phyloP scores from a whole-genome alignment of 2,329 filamentous ascomycete species.

The Coleophoma cylindrospora region DNA sequence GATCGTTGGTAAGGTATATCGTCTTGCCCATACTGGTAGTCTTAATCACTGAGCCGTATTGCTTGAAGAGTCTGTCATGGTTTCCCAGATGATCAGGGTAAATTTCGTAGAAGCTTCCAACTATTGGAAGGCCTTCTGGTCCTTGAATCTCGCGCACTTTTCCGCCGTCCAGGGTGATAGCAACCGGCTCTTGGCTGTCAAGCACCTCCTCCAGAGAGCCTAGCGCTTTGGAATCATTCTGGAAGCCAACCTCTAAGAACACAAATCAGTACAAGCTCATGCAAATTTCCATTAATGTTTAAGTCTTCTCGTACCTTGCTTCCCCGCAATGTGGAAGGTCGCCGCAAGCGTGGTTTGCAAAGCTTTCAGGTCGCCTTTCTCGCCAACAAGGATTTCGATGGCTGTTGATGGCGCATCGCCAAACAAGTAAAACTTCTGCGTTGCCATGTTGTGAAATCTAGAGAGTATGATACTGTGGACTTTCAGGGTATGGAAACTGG shows the following conservation, averaged over 20 bases:
- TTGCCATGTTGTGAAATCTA: neutral
- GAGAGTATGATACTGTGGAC: neutral
- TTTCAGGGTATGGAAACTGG: no score
- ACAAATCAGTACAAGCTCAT: neutral
- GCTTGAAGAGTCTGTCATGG: conserved; percentile 32
- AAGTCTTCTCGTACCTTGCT: neutral
- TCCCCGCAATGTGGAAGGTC: conserved; percentile 3
- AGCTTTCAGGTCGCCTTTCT: neutral
- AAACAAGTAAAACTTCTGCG: conserved; percentile 4
- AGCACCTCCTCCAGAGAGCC: conserved; percentile 1
- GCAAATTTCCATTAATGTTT: neutral
- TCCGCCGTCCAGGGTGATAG: conserved; percentile 5
- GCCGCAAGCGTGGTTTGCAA: conserved; percentile 4
- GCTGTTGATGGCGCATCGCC: conserved; percentile 5
- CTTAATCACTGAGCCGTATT: conserved; percentile 31
- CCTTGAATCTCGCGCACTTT: conserved; percentile 11
- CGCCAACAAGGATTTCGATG: neutral
- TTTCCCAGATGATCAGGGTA: conserved; percentile 36
- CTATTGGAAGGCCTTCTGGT: conserved; percentile 28
- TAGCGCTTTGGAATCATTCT: neutral
- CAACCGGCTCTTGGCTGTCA: conserved; percentile 1
- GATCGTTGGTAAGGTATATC: conserved; percentile 30
- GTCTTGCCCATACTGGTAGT: conserved; percentile 31
- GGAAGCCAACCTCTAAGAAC: conserved; percentile 4
- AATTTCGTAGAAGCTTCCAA: conserved; percentile 31